Percentiles rank a stretch among this genome's conserved stretches.
phyloP scores from a whole-genome alignment of 331 rosid species.

The Quercus phellos region DNA sequence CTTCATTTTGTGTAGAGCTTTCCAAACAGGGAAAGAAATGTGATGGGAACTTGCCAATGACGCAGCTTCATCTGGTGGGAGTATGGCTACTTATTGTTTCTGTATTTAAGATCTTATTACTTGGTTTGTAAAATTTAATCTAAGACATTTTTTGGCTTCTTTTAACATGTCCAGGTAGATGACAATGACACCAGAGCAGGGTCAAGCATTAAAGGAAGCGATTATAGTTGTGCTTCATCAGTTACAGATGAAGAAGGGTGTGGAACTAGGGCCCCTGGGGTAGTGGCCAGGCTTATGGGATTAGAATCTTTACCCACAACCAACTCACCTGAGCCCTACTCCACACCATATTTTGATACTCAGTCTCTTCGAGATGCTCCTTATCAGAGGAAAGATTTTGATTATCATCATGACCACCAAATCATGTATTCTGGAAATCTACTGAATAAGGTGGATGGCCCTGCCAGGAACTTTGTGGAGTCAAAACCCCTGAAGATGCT shows the following conservation, averaged over 20 bases:
- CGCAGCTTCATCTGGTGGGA: slow-evolving; percentile 44
- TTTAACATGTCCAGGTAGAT: slow-evolving; percentile 40
- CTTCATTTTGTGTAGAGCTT: slow-evolving; percentile 35
- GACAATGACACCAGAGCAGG: slow-evolving; percentile 52
- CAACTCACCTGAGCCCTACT: slow-evolving; percentile 50
- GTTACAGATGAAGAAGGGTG: slow-evolving; percentile 73
- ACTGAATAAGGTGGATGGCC: slow-evolving; percentile 38
- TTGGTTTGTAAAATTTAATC: slow-evolving; percentile 1
- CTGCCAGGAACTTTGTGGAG: slow-evolving; percentile 45
- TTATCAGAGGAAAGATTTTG: slow-evolving; percentile 41
- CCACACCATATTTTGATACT: slow-evolving; percentile 62
- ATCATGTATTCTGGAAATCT: slow-evolving; percentile 50
- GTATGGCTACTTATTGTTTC: slow-evolving; percentile 11
- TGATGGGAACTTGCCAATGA: slow-evolving; percentile 40
- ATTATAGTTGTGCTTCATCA: slow-evolving; percentile 81
- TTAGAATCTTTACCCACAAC: slow-evolving; percentile 76
- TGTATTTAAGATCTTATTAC: slow-evolving; percentile 2
- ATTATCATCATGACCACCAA: slow-evolving; percentile 45
- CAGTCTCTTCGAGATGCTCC: slow-evolving; percentile 58
- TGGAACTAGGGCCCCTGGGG: slow-evolving; percentile 64
- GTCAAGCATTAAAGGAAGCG: slow-evolving; percentile 51
- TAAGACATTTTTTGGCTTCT: background rate
- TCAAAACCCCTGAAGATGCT: slow-evolving; percentile 45
- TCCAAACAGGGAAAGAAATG: slow-evolving; percentile 46
- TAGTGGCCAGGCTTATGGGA: slow-evolving; percentile 96